phyloP scores from a whole-genome alignment of 2,329 filamentous ascomycete genomes.

The Arthrobotrys megalospora region DNA sequence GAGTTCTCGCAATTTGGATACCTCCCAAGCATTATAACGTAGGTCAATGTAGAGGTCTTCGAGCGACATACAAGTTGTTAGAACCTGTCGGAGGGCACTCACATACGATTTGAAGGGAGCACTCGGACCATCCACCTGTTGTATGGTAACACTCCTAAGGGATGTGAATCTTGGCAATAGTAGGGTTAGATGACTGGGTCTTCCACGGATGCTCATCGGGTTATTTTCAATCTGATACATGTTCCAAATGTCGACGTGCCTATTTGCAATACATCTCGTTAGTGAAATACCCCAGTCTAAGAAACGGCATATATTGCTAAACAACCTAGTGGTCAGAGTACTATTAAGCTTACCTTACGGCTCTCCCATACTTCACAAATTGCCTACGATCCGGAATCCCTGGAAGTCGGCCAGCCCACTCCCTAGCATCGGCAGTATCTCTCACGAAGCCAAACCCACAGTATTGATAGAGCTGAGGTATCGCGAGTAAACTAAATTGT shows the following conservation, averaged over 20 bases:
- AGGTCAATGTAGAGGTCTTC: background rate
- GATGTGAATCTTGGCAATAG: background rate
- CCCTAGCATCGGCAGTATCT: background rate
- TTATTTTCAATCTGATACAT: too few species aligned
- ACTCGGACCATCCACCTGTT: background rate
- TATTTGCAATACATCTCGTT: background rate
- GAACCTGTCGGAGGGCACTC: background rate
- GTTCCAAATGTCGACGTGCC: background rate
- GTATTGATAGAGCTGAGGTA: background rate
- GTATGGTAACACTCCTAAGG: background rate
- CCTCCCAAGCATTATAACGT: background rate
- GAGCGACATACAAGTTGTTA: background rate
- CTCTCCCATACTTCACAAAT: background rate
- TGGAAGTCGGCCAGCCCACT: background rate
- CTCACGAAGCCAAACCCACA: background rate
- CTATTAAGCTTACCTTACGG: background rate
- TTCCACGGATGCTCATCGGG: too few species aligned
- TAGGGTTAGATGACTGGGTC: background rate
- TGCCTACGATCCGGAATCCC: background rate
- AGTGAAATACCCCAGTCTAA: background rate
- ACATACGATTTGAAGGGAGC: background rate
- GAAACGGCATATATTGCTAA: background rate
- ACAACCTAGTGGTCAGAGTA: background rate
- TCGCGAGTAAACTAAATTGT: background rate
- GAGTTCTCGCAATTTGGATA: background rate